Evolutionary conservation across 371 early-diverging fungal genomes (phyloP).

Genomic region (Mucor racemosus): DNA sequence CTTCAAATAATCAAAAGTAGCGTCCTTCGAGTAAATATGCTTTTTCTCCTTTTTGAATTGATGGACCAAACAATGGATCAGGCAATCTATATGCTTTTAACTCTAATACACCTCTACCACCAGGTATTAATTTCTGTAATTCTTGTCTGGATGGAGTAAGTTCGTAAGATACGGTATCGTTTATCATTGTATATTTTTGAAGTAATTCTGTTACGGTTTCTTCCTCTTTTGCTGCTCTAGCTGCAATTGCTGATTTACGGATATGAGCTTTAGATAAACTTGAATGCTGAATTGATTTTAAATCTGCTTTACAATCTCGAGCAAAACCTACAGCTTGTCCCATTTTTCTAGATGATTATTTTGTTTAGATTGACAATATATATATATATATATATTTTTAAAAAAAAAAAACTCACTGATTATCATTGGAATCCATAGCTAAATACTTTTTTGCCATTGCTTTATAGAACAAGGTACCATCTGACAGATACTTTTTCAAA

Average conservation of each 20-base stretch:
- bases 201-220: slow-evolving; percentile 53
- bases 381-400: too few species aligned
- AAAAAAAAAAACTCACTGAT: slow-evolving; percentile 50
- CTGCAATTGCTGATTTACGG: slow-evolving; percentile 50
- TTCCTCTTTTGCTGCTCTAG: slow-evolving; percentile 59
- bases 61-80: slow-evolving; percentile 56
- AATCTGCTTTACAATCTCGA: slow-evolving; percentile 56
- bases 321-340: slow-evolving; percentile 69
- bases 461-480: slow-evolving; percentile 60
- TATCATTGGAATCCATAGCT: slow-evolving; percentile 66
- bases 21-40: slow-evolving; percentile 33
- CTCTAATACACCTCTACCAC: slow-evolving; percentile 59
- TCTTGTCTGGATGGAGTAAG: slow-evolving; percentile 56
- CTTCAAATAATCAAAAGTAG: slow-evolving; percentile 21
- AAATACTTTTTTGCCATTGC: slow-evolving; percentile 65
- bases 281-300: slow-evolving; percentile 56
- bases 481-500: slow-evolving; percentile 59
- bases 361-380: background rate
- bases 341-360: slow-evolving; percentile 44
- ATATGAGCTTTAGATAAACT: slow-evolving; percentile 52
- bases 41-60: slow-evolving; percentile 23
- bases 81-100: slow-evolving; percentile 57
- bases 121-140: slow-evolving; percentile 60
- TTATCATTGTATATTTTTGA: slow-evolving; percentile 54
- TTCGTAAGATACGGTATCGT: slow-evolving; percentile 67